A percentile compares a stretch with the other conserved stretches of the same genome.
Conservation (phyloP, 1,284 basidiomycete genomes). For the Inonotus obliquus region DNA sequence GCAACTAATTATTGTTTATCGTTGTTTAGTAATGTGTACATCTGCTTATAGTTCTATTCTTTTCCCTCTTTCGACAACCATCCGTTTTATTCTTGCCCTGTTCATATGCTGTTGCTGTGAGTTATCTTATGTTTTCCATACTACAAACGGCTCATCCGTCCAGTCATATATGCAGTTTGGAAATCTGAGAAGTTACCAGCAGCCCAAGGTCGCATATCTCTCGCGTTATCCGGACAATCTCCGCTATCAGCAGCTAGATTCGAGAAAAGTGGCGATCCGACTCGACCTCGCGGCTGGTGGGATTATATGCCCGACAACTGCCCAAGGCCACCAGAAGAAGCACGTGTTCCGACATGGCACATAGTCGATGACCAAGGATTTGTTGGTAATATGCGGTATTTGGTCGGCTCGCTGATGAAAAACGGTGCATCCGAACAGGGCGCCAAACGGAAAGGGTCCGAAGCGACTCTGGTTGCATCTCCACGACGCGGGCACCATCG, state of each 20-base stretch:
- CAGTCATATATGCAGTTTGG: conserved; percentile 56
- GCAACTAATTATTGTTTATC: conserved; percentile 25
- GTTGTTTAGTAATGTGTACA: conserved; percentile 34
- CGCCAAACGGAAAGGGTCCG: conserved; percentile 1
- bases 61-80: conserved; percentile 43
- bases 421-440: not conserved
- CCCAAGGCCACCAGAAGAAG: not conserved
- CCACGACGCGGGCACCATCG: not conserved
- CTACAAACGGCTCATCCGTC: not conserved
- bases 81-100: conserved; percentile 48
- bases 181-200: conserved; percentile 46
- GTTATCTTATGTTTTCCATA: conserved; percentile 24
- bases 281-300: conserved; percentile 47
- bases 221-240: conserved; percentile 36
- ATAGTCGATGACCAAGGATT: conserved; percentile 17
- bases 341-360: conserved; percentile 12
- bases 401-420: not conserved
- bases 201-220: conserved; percentile 52
- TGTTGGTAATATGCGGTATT: conserved; percentile 18
- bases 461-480: not conserved
- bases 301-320: conserved; percentile 38
- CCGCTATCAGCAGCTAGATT: conserved; percentile 25
- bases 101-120: conserved; percentile 60
- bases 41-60: conserved; percentile 32
- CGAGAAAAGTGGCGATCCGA: conserved; percentile 26